Percentiles rank a stretch among this genome's conserved stretches.
phyloP scores from a whole-genome alignment of 148 eudicot genomes.

The Heliosperma pusillum region DNA sequence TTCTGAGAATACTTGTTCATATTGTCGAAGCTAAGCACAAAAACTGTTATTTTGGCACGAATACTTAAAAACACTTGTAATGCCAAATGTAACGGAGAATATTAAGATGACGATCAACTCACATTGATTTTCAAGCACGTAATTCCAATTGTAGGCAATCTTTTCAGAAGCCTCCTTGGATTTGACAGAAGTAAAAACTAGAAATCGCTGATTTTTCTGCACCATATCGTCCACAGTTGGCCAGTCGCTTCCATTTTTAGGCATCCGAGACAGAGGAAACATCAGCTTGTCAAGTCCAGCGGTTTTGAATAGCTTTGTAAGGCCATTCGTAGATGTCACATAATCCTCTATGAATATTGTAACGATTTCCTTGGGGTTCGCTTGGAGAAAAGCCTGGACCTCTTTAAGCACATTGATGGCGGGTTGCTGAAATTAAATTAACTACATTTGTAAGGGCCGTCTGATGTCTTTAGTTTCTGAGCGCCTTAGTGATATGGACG shows the following conservation, averaged over 20 bases:
- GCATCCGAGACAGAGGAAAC: conserved; percentile 85
- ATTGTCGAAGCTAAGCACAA: no score
- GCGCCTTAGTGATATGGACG: background rate
- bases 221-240: conserved; percentile 90
- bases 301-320: conserved; percentile 61
- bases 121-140: conserved; percentile 84
- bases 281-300: conserved; percentile 62
- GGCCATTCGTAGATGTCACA: conserved; percentile 60
- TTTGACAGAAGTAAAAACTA: conserved; percentile 71
- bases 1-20: no score
- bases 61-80: background rate
- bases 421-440: conserved; percentile 56
- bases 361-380: conserved; percentile 70
- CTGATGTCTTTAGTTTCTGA: no score
- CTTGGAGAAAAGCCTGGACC: conserved; percentile 54
- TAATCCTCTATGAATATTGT: conserved; percentile 92
- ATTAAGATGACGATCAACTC: conserved; percentile 23
- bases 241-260: conserved; percentile 74
- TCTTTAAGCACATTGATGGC: conserved; percentile 75
- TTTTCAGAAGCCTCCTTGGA: conserved; percentile 81
- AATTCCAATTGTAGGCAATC: conserved; percentile 86
- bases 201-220: conserved; percentile 55
- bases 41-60: no score
- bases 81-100: background rate
- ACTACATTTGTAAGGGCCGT: no score